Conservation (phyloP, 208 protist genomes). For the Leishmania major region DNA sequence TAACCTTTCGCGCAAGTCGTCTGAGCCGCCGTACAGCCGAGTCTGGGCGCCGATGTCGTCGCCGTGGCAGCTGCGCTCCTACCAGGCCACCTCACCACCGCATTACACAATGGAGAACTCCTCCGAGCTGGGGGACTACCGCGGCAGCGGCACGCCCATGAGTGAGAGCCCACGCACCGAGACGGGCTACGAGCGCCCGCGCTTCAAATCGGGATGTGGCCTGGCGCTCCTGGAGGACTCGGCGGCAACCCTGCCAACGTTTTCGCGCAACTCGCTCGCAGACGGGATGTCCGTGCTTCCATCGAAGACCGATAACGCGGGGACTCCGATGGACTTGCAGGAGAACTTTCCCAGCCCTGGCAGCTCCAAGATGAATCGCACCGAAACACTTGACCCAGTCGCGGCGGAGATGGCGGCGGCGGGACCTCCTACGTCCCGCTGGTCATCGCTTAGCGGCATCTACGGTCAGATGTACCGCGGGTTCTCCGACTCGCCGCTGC, state of each 20-base stretch:
- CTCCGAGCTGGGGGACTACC: constrained; percentile 2
- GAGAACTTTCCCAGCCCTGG: constrained; percentile 1
- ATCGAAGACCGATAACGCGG: background rate
- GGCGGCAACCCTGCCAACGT: background rate
- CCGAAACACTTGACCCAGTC: constrained; percentile 33
- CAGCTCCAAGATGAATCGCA: constrained; percentile 11
- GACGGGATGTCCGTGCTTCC: background rate
- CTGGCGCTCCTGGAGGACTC: constrained; percentile 48
- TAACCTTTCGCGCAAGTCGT: background rate
- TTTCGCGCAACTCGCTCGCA: constrained; percentile 8
- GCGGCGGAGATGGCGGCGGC: constrained; percentile 24
- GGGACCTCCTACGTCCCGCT: background rate
- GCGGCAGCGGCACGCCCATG: background rate
- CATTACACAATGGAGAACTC: constrained; percentile 1
- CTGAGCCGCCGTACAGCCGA: background rate
- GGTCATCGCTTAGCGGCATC: background rate
- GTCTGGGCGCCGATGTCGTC: background rate
- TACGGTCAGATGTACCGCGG: background rate
- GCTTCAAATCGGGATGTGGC: constrained; percentile 25
- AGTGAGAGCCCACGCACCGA: constrained; percentile 10
- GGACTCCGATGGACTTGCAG: background rate
- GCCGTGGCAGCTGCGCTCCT: constrained; percentile 1
- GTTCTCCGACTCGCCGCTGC: background rate
- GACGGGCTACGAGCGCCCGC: background rate
- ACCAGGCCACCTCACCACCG: background rate